Evolutionary conservation across 257 asterid species (phyloP), one percentile per base, ranked within the genome.

Genomic region (Fraxinus quadrangulata): DNA sequence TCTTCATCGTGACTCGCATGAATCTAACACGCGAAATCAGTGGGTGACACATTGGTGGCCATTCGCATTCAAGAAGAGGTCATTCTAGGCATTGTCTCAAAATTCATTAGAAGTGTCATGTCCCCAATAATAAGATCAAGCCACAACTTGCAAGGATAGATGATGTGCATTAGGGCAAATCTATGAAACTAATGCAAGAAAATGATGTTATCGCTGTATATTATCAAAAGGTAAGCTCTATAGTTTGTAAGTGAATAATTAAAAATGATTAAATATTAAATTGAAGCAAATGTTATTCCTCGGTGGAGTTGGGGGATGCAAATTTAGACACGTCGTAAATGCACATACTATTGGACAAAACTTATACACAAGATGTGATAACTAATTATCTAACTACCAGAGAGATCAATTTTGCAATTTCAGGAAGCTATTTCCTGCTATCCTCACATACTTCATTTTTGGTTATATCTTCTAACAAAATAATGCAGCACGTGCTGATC

Each of bases 1-100:
- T 81, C 80, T 85, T 77, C 78, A 70, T 77, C 19, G 75, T 79
- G 78, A 71, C 76, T 49, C 61, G 66, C 83, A 56, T 78, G 86
- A 78, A 76, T 73, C 54, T 61, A 68, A 84, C 83, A 72, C 67
- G 42, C 70, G 26, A 16, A 69, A 51, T 45, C 69, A 83, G 83
- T 81, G 87, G 87, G 81, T 0, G 80, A 77, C 83, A 77, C 75
- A 73, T 79, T 63, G 70, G 14, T 79, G 86, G 81, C 89, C 45
- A 33, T 84, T 77, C 79, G 45, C 59, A 6, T 72, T 70, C 82
- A 71, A 63, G 59, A 79, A 80, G 84, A 67, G 81, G 36, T 72
- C 76, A 68, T 36, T 77, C 31, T 61, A 31, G 34, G 47, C 83
- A 79, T 34, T 68, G 59, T 37, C 76, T 24, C 40, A 10, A 71